Base-by-base conservation (phyloP, 2,329 filamentous ascomycete species). In the Coniella vitis region DNA sequence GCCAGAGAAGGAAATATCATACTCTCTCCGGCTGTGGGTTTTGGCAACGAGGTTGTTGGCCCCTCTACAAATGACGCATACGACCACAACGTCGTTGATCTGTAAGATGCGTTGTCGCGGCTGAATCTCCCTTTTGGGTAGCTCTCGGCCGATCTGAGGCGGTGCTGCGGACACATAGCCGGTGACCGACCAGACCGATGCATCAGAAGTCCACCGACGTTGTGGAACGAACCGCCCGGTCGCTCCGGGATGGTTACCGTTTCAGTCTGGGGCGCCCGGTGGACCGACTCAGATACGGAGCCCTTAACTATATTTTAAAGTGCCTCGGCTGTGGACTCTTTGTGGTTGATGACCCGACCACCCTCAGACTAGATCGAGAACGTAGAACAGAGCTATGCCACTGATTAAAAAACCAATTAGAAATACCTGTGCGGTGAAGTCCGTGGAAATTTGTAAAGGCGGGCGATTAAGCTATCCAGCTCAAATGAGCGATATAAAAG, bases 301-400 rank as follows among this genome's bases (percentile, higher is more conserved):
- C 5, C 25, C 25, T 29, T 29, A 29, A 29, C 25, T 29, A 29
- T 29, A 29, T 5, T 29, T 29, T 10, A 29, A 10, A 29, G 25
- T 38, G 43, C 43, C 43, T 45, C 43, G 43, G 43, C 43, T 45
- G 43, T 45, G 21, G 44, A 3, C 22, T 29, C 14, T 32, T 19
- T 47, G 16, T 25, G 36, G 25, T 21, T 29, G 5, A 25, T 21
- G 32, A 14, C 14, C 14, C 22, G n/a, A 14, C 14, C 8, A 25
- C 4, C 21, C 22, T 31, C 13, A 10, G 21, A 10, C 14, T 12
- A 29, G 38, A 12, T 12, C 22, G 21, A 19, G n/a, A 41, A 12
- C 7, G 21, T 16, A 21, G 14, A 19, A 14, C 17, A 17, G 22
- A 25, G n/a, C n/a, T 16, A 41, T 31, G 40, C 37, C 19, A 14